Conservation (phyloP, 805 yeast genomes). For the Pichia pseudocactophila region DNA sequence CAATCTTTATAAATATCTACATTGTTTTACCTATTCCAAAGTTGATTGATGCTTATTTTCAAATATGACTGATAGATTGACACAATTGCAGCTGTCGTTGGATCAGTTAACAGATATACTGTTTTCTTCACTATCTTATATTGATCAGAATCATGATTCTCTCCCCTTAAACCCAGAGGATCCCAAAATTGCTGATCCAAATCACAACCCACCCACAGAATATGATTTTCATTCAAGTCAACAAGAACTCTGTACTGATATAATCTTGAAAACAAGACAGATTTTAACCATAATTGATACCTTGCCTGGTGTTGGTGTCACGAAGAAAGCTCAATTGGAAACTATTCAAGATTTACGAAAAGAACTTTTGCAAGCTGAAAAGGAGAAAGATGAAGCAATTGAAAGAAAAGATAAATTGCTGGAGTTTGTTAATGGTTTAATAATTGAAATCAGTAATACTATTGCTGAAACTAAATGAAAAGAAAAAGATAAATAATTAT, state of each 20-base stretch:
- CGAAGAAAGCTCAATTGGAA: conserved; percentile 62
- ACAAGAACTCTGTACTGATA: conserved; percentile 75
- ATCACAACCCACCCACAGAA: conserved; percentile 34
- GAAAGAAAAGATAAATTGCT: conserved; percentile 55
- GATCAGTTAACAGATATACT: conserved; percentile 78
- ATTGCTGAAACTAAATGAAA: conserved; percentile 34
- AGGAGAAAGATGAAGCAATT: conserved; percentile 46
- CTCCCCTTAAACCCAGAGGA: conserved; percentile 40
- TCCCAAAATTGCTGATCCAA: conserved; percentile 55
- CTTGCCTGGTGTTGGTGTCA: conserved; percentile 86
- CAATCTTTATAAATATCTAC: too few species aligned
- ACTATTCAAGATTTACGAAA: conserved; percentile 53
- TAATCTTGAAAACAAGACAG: conserved; percentile 79
- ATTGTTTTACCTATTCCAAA: too few species aligned
- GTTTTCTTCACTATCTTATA: conserved; percentile 68
- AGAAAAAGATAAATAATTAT: too few species aligned
- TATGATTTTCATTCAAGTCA: conserved; percentile 37
- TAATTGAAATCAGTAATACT: conserved; percentile 49
- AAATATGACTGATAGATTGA: conserved; percentile 72
- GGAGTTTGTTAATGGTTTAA: conserved; percentile 56
- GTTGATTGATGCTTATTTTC: too few species aligned
- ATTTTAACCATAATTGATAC: conserved; percentile 78
- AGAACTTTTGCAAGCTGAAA: conserved; percentile 54
- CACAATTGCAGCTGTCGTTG: conserved; percentile 82
- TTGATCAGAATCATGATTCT: conserved; percentile 67